Percentiles rank a stretch among this genome's conserved stretches.
phyloP scores from a whole-genome alignment of 2,329 filamentous ascomycete genomes.

The Aphanocladium album region DNA sequence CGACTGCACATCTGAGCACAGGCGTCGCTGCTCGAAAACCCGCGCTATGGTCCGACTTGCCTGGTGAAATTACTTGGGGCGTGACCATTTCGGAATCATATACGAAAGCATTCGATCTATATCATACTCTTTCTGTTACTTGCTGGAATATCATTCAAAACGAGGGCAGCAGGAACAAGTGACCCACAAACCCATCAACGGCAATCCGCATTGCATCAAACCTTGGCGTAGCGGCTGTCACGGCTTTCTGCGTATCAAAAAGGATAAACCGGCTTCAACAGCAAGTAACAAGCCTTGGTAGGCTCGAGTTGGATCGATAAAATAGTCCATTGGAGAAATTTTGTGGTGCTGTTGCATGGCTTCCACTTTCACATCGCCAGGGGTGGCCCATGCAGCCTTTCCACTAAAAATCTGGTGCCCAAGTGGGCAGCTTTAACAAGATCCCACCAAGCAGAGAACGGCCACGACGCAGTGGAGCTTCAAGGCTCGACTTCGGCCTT shows the following conservation, averaged over 20 bases:
- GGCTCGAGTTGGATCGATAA: neutral
- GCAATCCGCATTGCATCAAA: too few species aligned
- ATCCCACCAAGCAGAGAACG: constrained; percentile 2
- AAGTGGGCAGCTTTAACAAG: neutral
- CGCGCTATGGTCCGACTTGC: too few species aligned
- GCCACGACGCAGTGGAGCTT: constrained; percentile 2
- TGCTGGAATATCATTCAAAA: too few species aligned
- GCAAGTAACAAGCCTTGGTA: neutral
- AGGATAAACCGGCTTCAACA: neutral
- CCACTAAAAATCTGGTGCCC: neutral
- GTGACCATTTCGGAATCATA: too few species aligned
- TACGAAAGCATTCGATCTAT: too few species aligned
- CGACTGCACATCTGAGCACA: too few species aligned
- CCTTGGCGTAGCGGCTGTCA: neutral
- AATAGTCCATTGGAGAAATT: neutral
- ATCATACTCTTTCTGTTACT: too few species aligned
- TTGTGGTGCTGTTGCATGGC: constrained; percentile 3
- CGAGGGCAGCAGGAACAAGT: too few species aligned
- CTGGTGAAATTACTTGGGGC: too few species aligned
- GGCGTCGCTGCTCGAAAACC: neutral
- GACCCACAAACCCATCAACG: too few species aligned
- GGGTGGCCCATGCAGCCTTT: neutral
- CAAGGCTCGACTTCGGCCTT: constrained; percentile 14
- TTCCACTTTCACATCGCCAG: neutral
- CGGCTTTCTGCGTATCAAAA: neutral